Evolutionary conservation across 495 filamentous ascomycete species (phyloP), one percentile per base, ranked within the genome.

Genomic region (Entonaema liquescens): DNA sequence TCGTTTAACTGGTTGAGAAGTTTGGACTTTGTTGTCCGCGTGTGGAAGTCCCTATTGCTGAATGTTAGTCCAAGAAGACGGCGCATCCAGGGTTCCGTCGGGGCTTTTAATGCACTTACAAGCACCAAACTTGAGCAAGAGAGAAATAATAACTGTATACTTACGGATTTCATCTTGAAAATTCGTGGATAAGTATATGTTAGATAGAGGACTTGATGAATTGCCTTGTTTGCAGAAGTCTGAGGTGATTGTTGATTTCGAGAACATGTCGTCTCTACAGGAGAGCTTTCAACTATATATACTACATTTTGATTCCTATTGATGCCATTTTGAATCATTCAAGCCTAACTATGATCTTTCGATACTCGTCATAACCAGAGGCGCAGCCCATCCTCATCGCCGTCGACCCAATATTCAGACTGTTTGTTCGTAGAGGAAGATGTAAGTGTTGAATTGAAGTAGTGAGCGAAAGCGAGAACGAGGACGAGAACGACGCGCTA

Each of bases 101-200:
- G 17, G 29, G 21, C 2, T 29, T 21, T 23, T 29, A 15, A 25
- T 19, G 19, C 47, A 57, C 67, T 47, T 55, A 70, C 67, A 59
- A 50, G 1, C 15, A 60, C 67, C 3, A 61, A 56, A 50, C 23
- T 59, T 40, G 62, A 70, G 38, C 38, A 70, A 42, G 19, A 2
- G 5, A 70, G 35, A 44, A 65, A 33, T 31, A 56, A 17, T 7
- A 57, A 23, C 11, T 28, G 28, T 13, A 25, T 5, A 21, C n/a
- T 50, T n/a, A 28, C 3, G 26, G 60, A 70, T 40, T 49, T 65
- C 67, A 70, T 70, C 0, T 50, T 49, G 53, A 53, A 53, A 26
- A 53, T 5, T 28, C 25, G 2, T 47, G 19, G 21, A 5, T n/a
- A 23, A 47, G 17, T 47, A 47, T 12, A 11, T 11, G 19, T 23